Evolutionary conservation across 2,329 filamentous ascomycete genomes (phyloP), one percentile per base, ranked within the genome.

Genomic region (Plectosphaerella cucumerina): DNA sequence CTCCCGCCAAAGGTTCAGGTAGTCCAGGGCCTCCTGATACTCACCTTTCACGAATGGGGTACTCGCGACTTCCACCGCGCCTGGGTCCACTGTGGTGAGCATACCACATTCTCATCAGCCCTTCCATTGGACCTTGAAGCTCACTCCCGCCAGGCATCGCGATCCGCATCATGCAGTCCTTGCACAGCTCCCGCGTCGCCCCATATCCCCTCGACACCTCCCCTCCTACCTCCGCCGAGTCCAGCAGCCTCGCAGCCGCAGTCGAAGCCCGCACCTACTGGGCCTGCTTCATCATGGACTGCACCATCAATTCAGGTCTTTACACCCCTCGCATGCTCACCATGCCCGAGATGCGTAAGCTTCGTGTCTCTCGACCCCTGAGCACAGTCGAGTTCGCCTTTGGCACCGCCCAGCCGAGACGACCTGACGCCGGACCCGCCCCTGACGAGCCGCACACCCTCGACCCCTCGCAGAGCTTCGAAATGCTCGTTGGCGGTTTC

Each of bases 261-360:
- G 64, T 69, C 4, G 64, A 71, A 35, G 70, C 68, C 3, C 58
- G 72, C 1, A 73, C 71, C 0, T 73, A 72, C 42, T 75, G 73
- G 73, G 66, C 66, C 0, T 75, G 72, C 53, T 74, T 73, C 49
- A 66, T 76, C 26, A 68, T 75, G 62, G 71, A 74, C 51, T 69
- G 71, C 10, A 67, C 73, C 47, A 64, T 75, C 35, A 70, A 70
- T 35, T 73, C 70, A 2, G 71, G 70, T 0, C 71, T 66, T 0
- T 70, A 70, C 21, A 68, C 68, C 8, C 66, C 67, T 0, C 66
- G 64, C 4, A 67, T 70, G 60, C 60, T 71, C 0, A 64, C 65
- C 4, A 62, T 70, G 54, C 57, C 59, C 0, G 64, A 68, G 11
- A 68, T 70, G 65, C 51, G 57, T 0, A 69, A 68, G 41, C 58